phyloP scores from a whole-genome alignment of 75 land plant species.

The Pinus tabuliformis region DNA sequence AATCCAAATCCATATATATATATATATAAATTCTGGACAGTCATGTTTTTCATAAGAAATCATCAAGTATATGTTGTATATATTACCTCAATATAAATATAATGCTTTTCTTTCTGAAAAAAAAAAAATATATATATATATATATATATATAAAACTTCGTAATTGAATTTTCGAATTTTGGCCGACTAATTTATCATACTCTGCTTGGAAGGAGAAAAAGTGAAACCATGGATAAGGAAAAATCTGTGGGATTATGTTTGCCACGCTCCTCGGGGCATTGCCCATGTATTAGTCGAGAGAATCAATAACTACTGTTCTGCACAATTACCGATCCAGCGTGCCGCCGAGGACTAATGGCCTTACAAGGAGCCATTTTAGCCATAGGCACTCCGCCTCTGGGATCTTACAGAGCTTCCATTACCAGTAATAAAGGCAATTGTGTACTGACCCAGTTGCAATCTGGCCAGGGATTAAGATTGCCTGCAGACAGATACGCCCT shows the following conservation, averaged over 20 bases:
- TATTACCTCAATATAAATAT: too few relatives aligned
- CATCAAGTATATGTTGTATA: too few relatives aligned
- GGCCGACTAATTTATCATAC: too few relatives aligned
- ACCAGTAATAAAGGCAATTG: background rate
- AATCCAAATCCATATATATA: too few relatives aligned
- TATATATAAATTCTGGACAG: too few relatives aligned
- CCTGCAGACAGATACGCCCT: constrained; percentile 43
- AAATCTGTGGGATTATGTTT: constrained; percentile 3
- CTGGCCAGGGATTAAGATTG: background rate
- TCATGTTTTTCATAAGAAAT: too few relatives aligned
- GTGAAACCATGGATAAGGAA: background rate
- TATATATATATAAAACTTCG: too few relatives aligned
- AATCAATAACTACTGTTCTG: background rate
- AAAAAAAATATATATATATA: too few relatives aligned
- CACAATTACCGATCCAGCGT: background rate
- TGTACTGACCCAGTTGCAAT: background rate
- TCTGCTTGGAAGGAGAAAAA: background rate
- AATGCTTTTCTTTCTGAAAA: too few relatives aligned
- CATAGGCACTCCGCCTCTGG: background rate
- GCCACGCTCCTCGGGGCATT: background rate
- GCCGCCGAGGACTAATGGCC: background rate
- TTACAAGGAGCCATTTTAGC: constrained; percentile 3
- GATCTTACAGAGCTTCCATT: background rate
- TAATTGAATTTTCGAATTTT: too few relatives aligned
- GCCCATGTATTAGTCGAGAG: background rate